Base-by-base conservation (phyloP, 306 rosid species). In the Gleditsia sinensis region DNA sequence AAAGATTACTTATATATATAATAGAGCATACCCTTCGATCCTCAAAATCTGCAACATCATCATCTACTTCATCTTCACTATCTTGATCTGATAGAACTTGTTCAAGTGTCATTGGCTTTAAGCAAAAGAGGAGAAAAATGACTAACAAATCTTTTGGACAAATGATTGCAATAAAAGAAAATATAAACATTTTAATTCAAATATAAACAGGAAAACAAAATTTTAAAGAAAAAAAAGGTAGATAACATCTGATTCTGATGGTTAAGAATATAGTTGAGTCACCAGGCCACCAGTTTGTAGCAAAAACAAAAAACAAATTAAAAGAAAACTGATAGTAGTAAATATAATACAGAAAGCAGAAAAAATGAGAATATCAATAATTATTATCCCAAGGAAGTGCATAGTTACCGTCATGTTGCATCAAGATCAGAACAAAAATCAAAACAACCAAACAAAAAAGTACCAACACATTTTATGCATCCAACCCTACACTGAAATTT, bases 1-100 rank as follows among this genome's bases (percentile, higher is more conserved):
- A 50, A 48, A 39, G 64, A 16, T 21, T 30, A 50, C 11, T 19
- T 42, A 20, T 61, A 46, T 61, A 46, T 45, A 65, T 67, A 64
- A 63, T 51, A 14, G 28, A 62, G 0, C 80, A 73, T 89, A 95
- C 99, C 90, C 82, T 77, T 71, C 82, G 84, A 50, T 88, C 91
- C 80, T 92, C 96, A 60, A 90, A 64, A 55, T 86, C 91, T 55
- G 79, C 84, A 79, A 85, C 93, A 24, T 86, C 92, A 36, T 90
- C 90, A 58, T 95, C 96, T 34, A 86, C 87, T 83, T 95, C 99
- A 86, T 83, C 88, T 83, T 95, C 99, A 71, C 97, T 95, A 67
- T 92, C 98, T 71, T 80, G 71, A 40, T 83, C 90, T 10, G 88
- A 57, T 68, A 83, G 74, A 59, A 85, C 96, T 83, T 92, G 93